Evolutionary conservation across 208 protist genomes (phyloP), one percentile per base, ranked within the genome.

Genomic region (Lotmaria passim): DNA sequence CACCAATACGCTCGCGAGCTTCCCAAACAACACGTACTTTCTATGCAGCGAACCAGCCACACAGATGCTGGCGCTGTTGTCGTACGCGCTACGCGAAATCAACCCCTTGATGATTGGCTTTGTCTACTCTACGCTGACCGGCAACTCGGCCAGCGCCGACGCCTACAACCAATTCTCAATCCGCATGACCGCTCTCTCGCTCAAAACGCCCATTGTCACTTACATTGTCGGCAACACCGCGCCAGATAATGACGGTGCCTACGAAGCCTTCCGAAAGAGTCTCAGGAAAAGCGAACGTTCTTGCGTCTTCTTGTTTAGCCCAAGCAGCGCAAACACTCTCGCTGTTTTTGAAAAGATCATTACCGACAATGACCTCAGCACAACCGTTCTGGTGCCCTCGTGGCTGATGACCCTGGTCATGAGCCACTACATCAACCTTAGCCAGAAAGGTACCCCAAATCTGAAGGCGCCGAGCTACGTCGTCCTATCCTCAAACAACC

Each of bases 1-100:
- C 36, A 33, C 60, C 5, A 34, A 39, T 8, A 46, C 44, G 17
- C 50, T 62, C 28, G 43, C 30, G 10, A 61, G 7, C 7, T 11
- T 26, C 28, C n/a, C 11, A 3, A 66, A n/a, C 0, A 28, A 55
- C 24, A 28, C 62, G n/a, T 74, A 67, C 68, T 74, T 67, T 23
- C 24, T 48, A 24, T 63, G 59, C 44, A 48, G 48, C 38, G 69
- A 68, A 21, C 69, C 69, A 2, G 69, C 60, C 17, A 68, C 52
- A 52, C 52, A 75, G 60, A 75, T 75, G 69, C 47, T 75, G 51
- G 69, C 33, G 19, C 17, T 75, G 41, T 41, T 75, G 60, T 43
- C 60, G 19, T 68, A 68, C 28, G 52, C 62, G 4, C 31, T 75
- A 5, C 28, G 30, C 30, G 28, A n/a, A 4, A 19, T 52, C 2